Evolutionary conservation across 805 yeast genomes (phyloP).

Genomic region (Saturnispora galanensis): DNA sequence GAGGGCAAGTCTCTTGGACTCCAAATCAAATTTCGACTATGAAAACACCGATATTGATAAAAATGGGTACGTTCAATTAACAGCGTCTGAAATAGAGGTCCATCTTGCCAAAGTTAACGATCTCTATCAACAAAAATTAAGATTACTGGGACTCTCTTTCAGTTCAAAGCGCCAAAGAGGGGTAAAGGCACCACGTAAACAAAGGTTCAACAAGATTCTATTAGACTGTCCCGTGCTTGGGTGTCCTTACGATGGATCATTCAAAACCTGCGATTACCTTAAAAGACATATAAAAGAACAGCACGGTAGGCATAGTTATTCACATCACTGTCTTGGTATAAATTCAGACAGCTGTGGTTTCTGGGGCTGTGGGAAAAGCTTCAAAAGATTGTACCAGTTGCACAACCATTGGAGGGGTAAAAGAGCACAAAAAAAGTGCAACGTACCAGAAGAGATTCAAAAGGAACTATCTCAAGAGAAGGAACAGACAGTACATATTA

Average conservation of each 20-base stretch:
- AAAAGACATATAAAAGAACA: constrained; percentile 5
- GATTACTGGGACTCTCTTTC: too few species aligned
- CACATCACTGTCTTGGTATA: neutral
- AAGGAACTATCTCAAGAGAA: neutral
- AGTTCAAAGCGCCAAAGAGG: neutral
- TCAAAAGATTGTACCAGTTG: constrained; percentile 4
- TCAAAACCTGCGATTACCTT: constrained; percentile 3
- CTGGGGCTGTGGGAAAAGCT: constrained; percentile 4
- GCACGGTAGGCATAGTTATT: neutral
- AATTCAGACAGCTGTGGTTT: neutral
- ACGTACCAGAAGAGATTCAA: neutral
- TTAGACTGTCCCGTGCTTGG: neutral
- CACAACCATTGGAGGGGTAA: constrained; percentile 4
- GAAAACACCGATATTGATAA: too few species aligned
- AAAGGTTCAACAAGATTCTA: neutral
- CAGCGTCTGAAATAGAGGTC: too few species aligned
- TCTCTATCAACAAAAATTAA: too few species aligned
- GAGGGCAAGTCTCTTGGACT: too few species aligned
- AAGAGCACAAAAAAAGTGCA: neutral
- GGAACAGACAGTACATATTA: too few species aligned
- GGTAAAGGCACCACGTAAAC: neutral
- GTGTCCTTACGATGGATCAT: constrained; percentile 1
- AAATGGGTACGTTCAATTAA: too few species aligned
- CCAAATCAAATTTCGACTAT: too few species aligned
- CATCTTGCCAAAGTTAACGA: too few species aligned